Percentiles rank a stretch among this genome's conserved stretches.
These are phyloP conservation scores for Phytophthora hibernalis DNA, from an alignment of 352 stramenopile genomes.

Conservation along the genomic window DNA sequence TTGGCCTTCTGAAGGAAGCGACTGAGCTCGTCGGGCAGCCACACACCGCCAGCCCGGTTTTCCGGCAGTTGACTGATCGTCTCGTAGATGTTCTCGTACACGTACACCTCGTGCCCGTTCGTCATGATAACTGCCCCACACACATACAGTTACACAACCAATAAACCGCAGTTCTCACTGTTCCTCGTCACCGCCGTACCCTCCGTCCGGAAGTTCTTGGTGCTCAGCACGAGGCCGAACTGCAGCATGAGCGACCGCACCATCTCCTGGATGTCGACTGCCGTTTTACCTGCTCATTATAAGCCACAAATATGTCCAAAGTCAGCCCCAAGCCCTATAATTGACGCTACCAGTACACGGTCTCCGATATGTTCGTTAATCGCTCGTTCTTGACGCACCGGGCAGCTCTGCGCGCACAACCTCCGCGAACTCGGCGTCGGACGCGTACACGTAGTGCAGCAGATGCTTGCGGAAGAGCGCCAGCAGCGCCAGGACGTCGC, in stretches of 20 bases:
- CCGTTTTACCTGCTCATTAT: slow-evolving; percentile 40
- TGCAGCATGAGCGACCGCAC: slow-evolving; percentile 63
- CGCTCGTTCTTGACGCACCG: slow-evolving; percentile 27
- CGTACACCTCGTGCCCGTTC: slow-evolving; percentile 47
- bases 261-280: slow-evolving; percentile 50
- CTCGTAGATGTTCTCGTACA: slow-evolving; percentile 79
- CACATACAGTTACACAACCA: neutral
- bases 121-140: slow-evolving; percentile 34
- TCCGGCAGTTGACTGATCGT: slow-evolving; percentile 64
- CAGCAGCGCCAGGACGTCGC: slow-evolving; percentile 60
- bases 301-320: neutral
- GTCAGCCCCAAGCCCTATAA: slow-evolving; percentile 7
- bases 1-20: slow-evolving; percentile 68
- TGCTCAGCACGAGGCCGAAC: slow-evolving; percentile 68
- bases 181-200: slow-evolving; percentile 30
- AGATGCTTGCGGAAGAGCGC: slow-evolving; percentile 57
- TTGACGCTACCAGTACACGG: neutral
- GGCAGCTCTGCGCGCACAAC: slow-evolving; percentile 48
- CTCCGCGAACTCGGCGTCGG: slow-evolving; percentile 51
- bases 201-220: slow-evolving; percentile 72
- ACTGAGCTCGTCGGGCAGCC: slow-evolving; percentile 72
- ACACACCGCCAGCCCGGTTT: slow-evolving; percentile 66
- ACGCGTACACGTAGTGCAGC: slow-evolving; percentile 69
- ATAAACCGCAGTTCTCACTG: neutral
- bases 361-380: slow-evolving; percentile 10